Evolutionary conservation across 805 yeast genomes (phyloP), one percentile per base, ranked within the genome.

Genomic region (Candida dendrica): DNA sequence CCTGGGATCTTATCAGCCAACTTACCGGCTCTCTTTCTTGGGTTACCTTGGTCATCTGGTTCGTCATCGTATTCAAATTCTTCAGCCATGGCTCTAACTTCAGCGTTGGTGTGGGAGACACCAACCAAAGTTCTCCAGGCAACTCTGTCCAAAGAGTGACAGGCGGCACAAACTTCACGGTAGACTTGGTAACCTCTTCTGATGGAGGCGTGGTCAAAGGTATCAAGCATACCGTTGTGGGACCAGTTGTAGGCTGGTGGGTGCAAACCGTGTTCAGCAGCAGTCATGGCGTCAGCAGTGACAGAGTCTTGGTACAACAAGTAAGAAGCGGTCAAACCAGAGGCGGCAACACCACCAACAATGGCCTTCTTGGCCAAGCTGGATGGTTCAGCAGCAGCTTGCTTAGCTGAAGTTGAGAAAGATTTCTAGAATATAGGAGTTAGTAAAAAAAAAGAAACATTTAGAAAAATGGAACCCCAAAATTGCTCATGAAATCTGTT

Each of bases 141-240:
- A 53, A 93, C 84, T 75, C 96, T 81, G 65, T 90, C 91, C 59
- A 93, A 72, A 30, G 98, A 91, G 72, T 93, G 98, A 71, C 98
- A 93, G 43, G 98, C 93, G 47, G 98, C 95, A 77, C 98, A 93
- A 42, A 93, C 98, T 72, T 93, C 98, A 69, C 89, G 83, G 77
- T 93, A 93, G 47, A 93, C 98, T 66, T 88, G 97, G 82, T 84
- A 93, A 56, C 98, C 98, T 79, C 98, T 89, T 77, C 98, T 86
- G 61, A 93, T 86, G 42, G 95, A 82, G 45, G 88, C 89, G 68
- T 90, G 97, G 72, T 90, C 97, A 55, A 88, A 90, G 42, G 95
- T 75, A 55, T 81, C 82, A 55, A 89, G 77, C 81, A 88, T 84
- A 54, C 97, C 97, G 59, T 77, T 80, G 70, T 91, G 98, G 36